These are phyloP conservation scores for Umbelopsis vinacea DNA, from an alignment of 192 early-diverging fungal species.

Conservation along the genomic window DNA sequence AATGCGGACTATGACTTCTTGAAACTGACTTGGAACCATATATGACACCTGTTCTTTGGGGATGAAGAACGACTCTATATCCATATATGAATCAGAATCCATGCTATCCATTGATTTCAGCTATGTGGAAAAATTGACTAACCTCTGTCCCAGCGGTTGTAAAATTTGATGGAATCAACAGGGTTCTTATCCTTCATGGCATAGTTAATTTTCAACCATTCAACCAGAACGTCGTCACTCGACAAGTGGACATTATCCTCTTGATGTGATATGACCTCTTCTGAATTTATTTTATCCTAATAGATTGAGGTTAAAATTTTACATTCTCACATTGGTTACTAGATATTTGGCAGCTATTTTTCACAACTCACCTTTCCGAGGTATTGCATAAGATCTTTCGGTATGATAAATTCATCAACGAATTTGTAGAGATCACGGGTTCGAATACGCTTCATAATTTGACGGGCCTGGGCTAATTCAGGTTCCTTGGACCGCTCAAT, in stretches of 20 bases:
- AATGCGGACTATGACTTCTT: constrained; percentile 72
- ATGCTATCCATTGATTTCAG: neutral
- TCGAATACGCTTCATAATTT: constrained; percentile 75
- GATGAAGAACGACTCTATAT: constrained; percentile 65
- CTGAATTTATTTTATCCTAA: constrained; percentile 52
- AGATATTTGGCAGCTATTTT: too few species aligned
- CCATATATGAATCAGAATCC: neutral
- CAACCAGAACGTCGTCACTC: constrained; percentile 75
- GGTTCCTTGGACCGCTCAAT: constrained; percentile 68
- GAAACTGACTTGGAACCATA: constrained; percentile 68
- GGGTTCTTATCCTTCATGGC: constrained; percentile 89
- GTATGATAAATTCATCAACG: constrained; percentile 77
- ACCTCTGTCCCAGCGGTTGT: constrained; percentile 63
- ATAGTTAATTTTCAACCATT: constrained; percentile 76
- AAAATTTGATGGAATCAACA: constrained; percentile 83
- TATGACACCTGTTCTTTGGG: constrained; percentile 72
- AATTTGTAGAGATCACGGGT: constrained; percentile 86
- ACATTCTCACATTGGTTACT: too few species aligned
- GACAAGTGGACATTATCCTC: constrained; percentile 60
- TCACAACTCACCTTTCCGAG: constrained; percentile 46
- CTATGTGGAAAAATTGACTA: neutral
- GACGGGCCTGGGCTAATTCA: constrained; percentile 68
- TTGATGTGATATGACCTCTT: constrained; percentile 67
- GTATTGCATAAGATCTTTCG: constrained; percentile 45
- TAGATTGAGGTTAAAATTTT: neutral